Base-by-base conservation (phyloP, 257 asterid species). In the Solanum lycopersicoides region DNA sequence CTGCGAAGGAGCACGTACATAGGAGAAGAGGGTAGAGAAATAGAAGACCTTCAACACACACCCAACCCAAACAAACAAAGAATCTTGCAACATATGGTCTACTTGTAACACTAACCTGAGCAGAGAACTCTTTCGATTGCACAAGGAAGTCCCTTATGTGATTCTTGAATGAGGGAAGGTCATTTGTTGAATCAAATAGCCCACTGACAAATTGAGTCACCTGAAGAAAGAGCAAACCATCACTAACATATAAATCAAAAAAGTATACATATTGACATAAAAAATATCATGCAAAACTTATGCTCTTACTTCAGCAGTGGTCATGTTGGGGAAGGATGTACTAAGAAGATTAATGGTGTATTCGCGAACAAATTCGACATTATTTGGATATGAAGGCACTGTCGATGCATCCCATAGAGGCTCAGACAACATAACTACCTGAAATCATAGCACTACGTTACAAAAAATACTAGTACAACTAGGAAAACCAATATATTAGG, bases 251-350 rank as follows among this genome's bases (percentile, higher is more conserved):
- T 18, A 82, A 82, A 32, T 23, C 13, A 82, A 82, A 50, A 30
- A 12, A 50, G 32, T 50, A 82, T 5, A 79, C 42, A 20, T 18
- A 82, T 50, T 50, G 25, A 32, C 56, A 25, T 89, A 88, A 44
- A 45, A 85, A 83, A 87, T 2, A 85, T 34, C 76, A 20, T 28
- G 10, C 25, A 84, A 20, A 83, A 16, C 73, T 45, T 79, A 7
- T 80, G 87, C 23, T 79, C 82, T 80, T 91, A 97, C 99, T 98
- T 97, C 99, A 79, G 92, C 59, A 30, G 97, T 25, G 68, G 98
- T 93, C 99, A 97, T 97, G 96, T 97, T 97, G 82, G 98, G 99
- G 90, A 97, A 97, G 68, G 99, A 95, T 15, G 99, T 77, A 89
- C 98, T 93, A 89, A 97, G 90, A 77, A 97, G 97, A 76, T 95